These are phyloP conservation scores for Hibiscus trionum DNA, from an alignment of 345 rosid species.

Conservation along the genomic window DNA sequence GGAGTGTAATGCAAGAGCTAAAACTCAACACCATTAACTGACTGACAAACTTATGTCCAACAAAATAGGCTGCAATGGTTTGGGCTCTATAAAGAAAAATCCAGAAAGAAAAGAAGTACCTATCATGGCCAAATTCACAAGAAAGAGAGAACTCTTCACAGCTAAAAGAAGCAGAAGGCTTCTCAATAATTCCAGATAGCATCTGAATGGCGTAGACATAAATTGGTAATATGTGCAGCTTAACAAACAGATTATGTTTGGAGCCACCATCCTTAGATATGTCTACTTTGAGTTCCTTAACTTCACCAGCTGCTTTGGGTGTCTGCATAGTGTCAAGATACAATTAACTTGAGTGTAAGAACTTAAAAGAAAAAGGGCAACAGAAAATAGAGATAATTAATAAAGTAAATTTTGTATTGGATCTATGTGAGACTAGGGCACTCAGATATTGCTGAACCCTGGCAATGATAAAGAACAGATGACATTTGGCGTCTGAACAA, in stretches of 20 bases:
- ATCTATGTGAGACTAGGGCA: not conserved
- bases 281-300: constrained; percentile 70
- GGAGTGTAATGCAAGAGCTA: not conserved
- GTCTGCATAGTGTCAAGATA: constrained; percentile 47
- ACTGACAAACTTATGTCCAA: not conserved
- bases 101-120: constrained; percentile 36
- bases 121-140: constrained; percentile 80
- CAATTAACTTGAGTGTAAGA: constrained; percentile 1
- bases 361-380: not conserved
- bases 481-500: constrained; percentile 1
- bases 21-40: not conserved
- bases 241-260: constrained; percentile 53
- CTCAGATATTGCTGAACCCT: not conserved
- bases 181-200: constrained; percentile 39
- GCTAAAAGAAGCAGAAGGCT: constrained; percentile 56
- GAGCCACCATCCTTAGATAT: constrained; percentile 78
- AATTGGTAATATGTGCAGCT: constrained; percentile 66
- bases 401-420: not conserved
- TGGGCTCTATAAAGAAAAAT: constrained; percentile 7
- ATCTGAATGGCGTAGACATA: constrained; percentile 41
- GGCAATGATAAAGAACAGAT: not conserved
- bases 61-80: not conserved
- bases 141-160: constrained; percentile 79
- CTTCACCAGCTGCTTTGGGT: constrained; percentile 49
- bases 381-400: not conserved